These are phyloP conservation scores for Salvia rosmarinus DNA, from an alignment of 257 asterid species.

Conservation along the genomic window DNA sequence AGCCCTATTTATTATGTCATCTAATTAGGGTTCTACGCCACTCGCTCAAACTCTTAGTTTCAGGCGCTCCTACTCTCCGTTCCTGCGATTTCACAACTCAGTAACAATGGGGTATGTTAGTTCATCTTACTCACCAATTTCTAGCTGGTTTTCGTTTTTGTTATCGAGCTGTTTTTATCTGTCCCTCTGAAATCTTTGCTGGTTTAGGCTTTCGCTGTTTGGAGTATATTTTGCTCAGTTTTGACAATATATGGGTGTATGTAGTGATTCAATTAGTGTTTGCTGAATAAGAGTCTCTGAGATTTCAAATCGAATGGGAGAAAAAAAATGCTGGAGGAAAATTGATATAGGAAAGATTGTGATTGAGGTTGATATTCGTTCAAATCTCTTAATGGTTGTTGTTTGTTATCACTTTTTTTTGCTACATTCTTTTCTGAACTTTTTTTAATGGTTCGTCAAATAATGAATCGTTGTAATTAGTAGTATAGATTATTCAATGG, in stretches of 20 bases:
- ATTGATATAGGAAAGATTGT: neutral
- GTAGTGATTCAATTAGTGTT: neutral
- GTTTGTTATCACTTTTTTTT: neutral
- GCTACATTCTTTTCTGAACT: neutral
- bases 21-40: conserved; percentile 29
- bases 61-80: conserved; percentile 16
- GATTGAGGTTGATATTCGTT: neutral
- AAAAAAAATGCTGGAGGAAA: neutral
- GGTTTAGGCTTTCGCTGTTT: neutral
- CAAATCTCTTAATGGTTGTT: neutral
- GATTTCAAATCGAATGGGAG: neutral
- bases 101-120: conserved; percentile 54
- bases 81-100: conserved; percentile 33
- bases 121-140: neutral
- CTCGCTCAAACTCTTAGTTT: conserved; percentile 4
- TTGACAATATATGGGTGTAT: neutral
- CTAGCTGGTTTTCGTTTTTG: neutral
- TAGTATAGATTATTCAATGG: neutral
- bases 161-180: neutral
- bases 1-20: neutral
- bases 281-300: neutral
- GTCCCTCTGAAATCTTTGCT: neutral
- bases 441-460: neutral
- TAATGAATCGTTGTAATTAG: neutral
- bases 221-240: neutral